A percentile compares a stretch with the other conserved stretches of the same genome.
Evolutionary conservation across 257 asterid genomes (phyloP).

Genomic region (Hygrophila difformis): DNA sequence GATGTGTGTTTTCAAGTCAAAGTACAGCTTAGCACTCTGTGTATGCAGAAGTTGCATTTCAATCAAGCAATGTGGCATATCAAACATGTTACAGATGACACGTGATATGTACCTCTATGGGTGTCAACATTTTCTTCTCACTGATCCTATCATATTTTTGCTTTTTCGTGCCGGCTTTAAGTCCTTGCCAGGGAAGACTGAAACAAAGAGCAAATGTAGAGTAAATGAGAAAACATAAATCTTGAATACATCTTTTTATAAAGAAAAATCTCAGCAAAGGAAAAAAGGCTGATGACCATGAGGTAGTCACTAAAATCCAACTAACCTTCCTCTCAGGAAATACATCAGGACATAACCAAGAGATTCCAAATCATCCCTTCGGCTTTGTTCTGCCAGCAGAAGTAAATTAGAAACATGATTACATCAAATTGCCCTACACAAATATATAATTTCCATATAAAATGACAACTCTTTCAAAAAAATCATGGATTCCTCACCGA

Average conservation of each 20-base stretch:
- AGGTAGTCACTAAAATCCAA: constrained; percentile 21
- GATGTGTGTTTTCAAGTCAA: too few relatives aligned
- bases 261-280: constrained; percentile 4
- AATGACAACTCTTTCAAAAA: too few relatives aligned
- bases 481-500: constrained; percentile 51
- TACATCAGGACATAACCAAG: constrained; percentile 95
- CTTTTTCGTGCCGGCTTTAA: constrained; percentile 91
- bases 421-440: constrained; percentile 8
- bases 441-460: constrained; percentile 12
- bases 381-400: constrained; percentile 71
- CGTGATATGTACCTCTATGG: constrained; percentile 61
- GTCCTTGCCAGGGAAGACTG: constrained; percentile 98
- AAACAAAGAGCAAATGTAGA: constrained; percentile 16
- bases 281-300: constrained; percentile 18
- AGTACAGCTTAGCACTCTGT: too few relatives aligned
- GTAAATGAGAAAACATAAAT: constrained; percentile 10
- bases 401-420: constrained; percentile 11
- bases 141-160: constrained; percentile 91
- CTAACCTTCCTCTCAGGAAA: constrained; percentile 97
- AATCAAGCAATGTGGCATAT: too few relatives aligned
- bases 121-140: constrained; percentile 87
- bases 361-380: constrained; percentile 96
- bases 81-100: constrained; percentile 10
- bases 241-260: too few relatives aligned
- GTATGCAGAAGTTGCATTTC: too few relatives aligned